Evolutionary conservation across 2,329 filamentous ascomycete species (phyloP).

Genomic region (Apiospora phragmitis): DNA sequence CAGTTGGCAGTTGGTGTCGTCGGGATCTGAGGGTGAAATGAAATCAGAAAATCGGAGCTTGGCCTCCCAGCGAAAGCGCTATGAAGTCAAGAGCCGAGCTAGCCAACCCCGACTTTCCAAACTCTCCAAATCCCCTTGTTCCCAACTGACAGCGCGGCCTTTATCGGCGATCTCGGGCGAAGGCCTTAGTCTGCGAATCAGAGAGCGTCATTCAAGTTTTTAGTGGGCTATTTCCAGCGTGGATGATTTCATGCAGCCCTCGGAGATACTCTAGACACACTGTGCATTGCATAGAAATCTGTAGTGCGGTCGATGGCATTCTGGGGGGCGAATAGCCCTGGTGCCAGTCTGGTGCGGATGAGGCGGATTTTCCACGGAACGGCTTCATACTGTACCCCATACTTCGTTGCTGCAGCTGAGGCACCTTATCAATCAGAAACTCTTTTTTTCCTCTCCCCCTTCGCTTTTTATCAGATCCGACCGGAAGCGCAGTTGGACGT

Average conservation of each 20-base stretch:
- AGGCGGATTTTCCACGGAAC: not conserved
- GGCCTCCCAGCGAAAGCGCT: slow-evolving; percentile 5
- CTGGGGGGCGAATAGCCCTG: not conserved
- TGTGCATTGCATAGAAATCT: not conserved
- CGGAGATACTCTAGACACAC: slow-evolving; percentile 18
- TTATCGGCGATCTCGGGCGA: slow-evolving; percentile 35
- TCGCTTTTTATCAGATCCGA: slow-evolving; percentile 5
- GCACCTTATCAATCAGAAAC: slow-evolving; percentile 7
- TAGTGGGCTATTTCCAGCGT: slow-evolving; percentile 1
- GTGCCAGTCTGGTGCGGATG: not conserved
- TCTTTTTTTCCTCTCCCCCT: not conserved
- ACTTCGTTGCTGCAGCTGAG: not conserved
- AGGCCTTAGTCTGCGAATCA: slow-evolving; percentile 31
- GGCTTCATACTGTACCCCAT: not conserved
- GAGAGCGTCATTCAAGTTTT: slow-evolving; percentile 15
- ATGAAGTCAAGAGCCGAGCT: slow-evolving; percentile 9
- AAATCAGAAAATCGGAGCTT: slow-evolving; percentile 13
- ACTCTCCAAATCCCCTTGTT: slow-evolving; percentile 1
- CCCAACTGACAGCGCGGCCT: slow-evolving; percentile 22
- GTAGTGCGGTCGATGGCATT: not conserved
- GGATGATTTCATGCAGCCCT: slow-evolving; percentile 13
- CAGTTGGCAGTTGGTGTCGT: slow-evolving; percentile 10
- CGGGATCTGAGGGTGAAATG: slow-evolving; percentile 6
- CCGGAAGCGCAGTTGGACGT: not conserved
- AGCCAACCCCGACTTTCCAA: slow-evolving; percentile 7